Evolutionary conservation across 345 rosid genomes (phyloP).

Genomic region (Cardamine occulta): DNA sequence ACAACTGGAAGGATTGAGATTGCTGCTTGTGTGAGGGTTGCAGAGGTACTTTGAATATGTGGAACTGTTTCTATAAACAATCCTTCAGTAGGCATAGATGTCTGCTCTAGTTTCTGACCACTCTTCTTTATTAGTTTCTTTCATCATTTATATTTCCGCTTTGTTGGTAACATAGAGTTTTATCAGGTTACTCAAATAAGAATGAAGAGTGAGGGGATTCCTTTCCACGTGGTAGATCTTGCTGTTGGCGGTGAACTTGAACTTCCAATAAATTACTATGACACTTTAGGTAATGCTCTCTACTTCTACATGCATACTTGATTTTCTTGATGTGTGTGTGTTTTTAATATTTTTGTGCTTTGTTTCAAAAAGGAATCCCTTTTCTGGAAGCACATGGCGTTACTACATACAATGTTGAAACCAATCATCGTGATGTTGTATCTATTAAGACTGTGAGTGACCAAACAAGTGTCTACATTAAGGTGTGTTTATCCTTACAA

Average conservation of each 20-base stretch:
- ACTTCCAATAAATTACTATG: constrained; percentile 70
- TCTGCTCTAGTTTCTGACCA: constrained; percentile 3
- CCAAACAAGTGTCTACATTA: constrained; percentile 56
- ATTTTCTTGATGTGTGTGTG: constrained; percentile 19
- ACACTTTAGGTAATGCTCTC: constrained; percentile 61
- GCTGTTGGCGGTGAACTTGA: constrained; percentile 77
- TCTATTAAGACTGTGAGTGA: constrained; percentile 49
- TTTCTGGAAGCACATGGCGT: constrained; percentile 77
- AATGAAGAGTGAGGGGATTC: constrained; percentile 54
- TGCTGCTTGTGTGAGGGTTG: constrained; percentile 88
- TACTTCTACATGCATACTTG: constrained; percentile 18
- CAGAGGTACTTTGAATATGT: constrained; percentile 63
- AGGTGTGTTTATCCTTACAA: constrained; percentile 54
- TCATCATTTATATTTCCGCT: not conserved
- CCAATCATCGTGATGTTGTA: constrained; percentile 74
- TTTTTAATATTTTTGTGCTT: constrained; percentile 27
- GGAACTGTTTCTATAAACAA: not conserved
- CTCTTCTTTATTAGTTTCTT: not conserved
- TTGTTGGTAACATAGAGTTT: constrained; percentile 29
- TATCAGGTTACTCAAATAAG: constrained; percentile 88
- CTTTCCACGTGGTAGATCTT: constrained; percentile 57
- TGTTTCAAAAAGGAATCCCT: constrained; percentile 61
- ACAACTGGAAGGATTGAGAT: constrained; percentile 76
- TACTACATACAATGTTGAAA: constrained; percentile 56
- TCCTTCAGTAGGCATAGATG: constrained; percentile 7